Evolutionary conservation across 129 eudicot genomes (phyloP).

Genomic region (Flaveria brownii): DNA sequence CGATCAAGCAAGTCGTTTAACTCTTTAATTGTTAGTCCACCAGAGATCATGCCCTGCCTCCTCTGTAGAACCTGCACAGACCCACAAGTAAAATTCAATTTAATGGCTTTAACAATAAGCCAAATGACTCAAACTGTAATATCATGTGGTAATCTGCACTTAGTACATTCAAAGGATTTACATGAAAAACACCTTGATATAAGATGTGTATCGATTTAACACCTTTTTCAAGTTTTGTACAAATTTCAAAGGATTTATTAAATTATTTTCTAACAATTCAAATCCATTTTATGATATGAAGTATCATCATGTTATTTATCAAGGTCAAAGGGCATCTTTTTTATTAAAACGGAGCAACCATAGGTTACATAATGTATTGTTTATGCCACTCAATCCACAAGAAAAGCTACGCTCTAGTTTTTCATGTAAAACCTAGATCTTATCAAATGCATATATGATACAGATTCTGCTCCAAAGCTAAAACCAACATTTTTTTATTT

Average conservation of each 20-base stretch:
- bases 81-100: constrained; percentile 16
- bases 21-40: constrained; percentile 71
- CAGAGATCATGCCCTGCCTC: constrained; percentile 80
- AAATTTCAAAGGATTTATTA: background rate
- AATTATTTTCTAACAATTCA: background rate
- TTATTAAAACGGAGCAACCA: background rate
- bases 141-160: background rate
- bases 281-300: constrained; percentile 4
- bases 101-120: constrained; percentile 7
- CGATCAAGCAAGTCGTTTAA: constrained; percentile 86
- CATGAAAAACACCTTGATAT: background rate
- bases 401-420: background rate
- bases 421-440: background rate
- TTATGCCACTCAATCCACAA: background rate
- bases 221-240: background rate
- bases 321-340: constrained; percentile 10
- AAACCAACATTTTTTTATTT: background rate
- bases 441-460: background rate
- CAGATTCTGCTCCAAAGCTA: background rate
- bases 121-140: background rate
- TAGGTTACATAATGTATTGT: background rate
- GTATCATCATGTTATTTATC: background rate
- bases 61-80: constrained; percentile 64
- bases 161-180: background rate
- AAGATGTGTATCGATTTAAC: background rate